Conservation (phyloP, 2,329 filamentous ascomycete species). For the Phaeomoniella chlamydospora region DNA sequence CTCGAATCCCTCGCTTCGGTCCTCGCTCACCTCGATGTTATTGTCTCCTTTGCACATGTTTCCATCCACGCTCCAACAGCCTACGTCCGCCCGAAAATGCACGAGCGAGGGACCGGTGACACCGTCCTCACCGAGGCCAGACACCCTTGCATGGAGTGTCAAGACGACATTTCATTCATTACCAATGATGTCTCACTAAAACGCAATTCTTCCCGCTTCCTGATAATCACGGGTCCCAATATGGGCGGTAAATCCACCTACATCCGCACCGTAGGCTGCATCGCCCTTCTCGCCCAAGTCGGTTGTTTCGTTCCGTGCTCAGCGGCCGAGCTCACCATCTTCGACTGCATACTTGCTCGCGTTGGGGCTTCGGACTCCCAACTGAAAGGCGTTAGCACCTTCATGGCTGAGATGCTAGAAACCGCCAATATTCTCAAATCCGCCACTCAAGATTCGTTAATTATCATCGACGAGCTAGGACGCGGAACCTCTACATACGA, state of each 20-base stretch:
- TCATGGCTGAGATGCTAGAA: conserved; percentile 99
- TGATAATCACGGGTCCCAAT: conserved; percentile 95
- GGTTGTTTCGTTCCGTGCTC: conserved; percentile 91
- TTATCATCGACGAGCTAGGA: conserved; percentile 96
- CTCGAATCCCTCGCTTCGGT: conserved; percentile 79
- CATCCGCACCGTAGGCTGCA: conserved; percentile 92
- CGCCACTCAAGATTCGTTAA: conserved; percentile 84
- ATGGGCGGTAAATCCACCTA: conserved; percentile 99
- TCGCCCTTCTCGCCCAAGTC: conserved; percentile 92
- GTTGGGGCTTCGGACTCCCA: conserved; percentile 94
- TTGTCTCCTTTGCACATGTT: conserved; percentile 84
- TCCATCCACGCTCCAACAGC: conserved; percentile 84
- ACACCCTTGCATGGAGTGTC: conserved; percentile 96
- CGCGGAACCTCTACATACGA: conserved; percentile 97
- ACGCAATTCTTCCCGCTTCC: conserved; percentile 68
- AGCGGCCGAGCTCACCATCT: conserved; percentile 84
- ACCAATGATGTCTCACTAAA: conserved; percentile 84
- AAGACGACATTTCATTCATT: conserved; percentile 97
- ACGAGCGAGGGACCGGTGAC: conserved; percentile 72
- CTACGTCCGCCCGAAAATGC: conserved; percentile 83
- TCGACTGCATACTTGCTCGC: conserved; percentile 90
- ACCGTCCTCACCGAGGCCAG: conserved; percentile 86
- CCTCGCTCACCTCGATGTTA: conserved; percentile 86
- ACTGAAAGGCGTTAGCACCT: conserved; percentile 93
- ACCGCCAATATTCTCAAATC: conserved; percentile 97